Percentiles rank a stretch among this genome's conserved stretches.
These are phyloP conservation scores for Quambalaria eucalypti DNA, from an alignment of 1,284 basidiomycete species.

Conservation along the genomic window DNA sequence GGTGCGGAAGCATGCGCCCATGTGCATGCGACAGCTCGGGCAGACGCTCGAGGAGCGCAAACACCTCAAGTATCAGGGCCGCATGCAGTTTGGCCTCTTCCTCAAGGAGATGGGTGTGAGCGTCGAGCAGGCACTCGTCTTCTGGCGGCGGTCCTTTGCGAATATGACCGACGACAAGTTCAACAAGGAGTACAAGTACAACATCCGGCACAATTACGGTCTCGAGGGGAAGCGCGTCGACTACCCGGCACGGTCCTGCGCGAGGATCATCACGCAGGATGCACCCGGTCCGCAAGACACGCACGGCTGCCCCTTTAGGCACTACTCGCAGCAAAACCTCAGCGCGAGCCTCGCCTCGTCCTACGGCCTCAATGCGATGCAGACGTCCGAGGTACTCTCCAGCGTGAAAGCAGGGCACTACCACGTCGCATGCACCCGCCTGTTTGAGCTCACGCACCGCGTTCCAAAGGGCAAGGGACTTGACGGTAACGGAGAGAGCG, in stretches of 20 bases:
- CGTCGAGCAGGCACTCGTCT: conserved; percentile 84
- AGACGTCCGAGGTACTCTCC: conserved; percentile 77
- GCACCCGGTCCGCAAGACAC: conserved; percentile 65
- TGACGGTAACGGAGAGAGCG: conserved; percentile 69
- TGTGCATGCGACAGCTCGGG: conserved; percentile 91
- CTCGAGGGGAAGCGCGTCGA: conserved; percentile 88
- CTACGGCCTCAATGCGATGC: conserved; percentile 62
- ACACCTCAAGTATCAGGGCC: conserved; percentile 85
- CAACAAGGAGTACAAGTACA: conserved; percentile 96
- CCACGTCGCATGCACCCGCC: conserved; percentile 91
- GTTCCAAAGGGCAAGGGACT: conserved; percentile 83
- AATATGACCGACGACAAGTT: conserved; percentile 81
- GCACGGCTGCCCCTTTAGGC: conserved; percentile 91
- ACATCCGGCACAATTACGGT: conserved; percentile 90
- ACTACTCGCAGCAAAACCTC: conserved; percentile 77
- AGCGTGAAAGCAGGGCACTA: conserved; percentile 75
- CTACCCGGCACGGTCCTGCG: conserved; percentile 89
- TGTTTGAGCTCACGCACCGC: conserved; percentile 91
- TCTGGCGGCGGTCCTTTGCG: conserved; percentile 82
- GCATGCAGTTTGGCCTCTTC: conserved; percentile 87
- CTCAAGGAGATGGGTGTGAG: conserved; percentile 80
- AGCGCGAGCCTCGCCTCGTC: conserved; percentile 64
- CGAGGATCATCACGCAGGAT: conserved; percentile 73
- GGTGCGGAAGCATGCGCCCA: conserved; percentile 78
- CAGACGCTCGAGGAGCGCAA: conserved; percentile 66